A percentile compares a stretch with the other conserved stretches of the same genome.
Conservation (phyloP, 495 filamentous ascomycete species). For the Astrocystis sublimbata region DNA sequence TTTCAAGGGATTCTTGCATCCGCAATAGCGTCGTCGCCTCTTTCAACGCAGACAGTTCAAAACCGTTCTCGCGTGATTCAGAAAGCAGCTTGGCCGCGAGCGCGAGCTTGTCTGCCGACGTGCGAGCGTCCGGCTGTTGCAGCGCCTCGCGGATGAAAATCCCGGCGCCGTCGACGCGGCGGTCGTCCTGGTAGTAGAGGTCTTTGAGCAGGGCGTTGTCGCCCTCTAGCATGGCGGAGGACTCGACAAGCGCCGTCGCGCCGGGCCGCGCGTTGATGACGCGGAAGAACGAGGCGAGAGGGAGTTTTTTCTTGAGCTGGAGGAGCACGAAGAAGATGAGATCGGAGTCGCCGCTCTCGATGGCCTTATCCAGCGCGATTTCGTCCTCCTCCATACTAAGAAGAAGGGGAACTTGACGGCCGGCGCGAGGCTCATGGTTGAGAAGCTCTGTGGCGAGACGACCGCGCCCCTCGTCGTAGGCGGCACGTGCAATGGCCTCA, state of each 20-base stretch:
- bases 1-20: slow-evolving; percentile 80
- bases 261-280: slow-evolving; percentile 84
- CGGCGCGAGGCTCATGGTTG: slow-evolving; percentile 90
- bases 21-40: slow-evolving; percentile 79
- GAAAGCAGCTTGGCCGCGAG: slow-evolving; percentile 76
- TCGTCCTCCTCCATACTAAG: slow-evolving; percentile 95
- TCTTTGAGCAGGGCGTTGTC: slow-evolving; percentile 89
- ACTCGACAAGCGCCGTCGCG: slow-evolving; percentile 87
- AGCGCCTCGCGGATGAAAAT: slow-evolving; percentile 83
- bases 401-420: slow-evolving; percentile 92
- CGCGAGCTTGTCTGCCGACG: slow-evolving; percentile 75
- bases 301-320: slow-evolving; percentile 85
- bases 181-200: slow-evolving; percentile 96
- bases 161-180: slow-evolving; percentile 83
- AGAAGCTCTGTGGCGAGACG: slow-evolving; percentile 85
- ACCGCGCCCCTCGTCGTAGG: slow-evolving; percentile 89
- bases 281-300: slow-evolving; percentile 88
- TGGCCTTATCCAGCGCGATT: slow-evolving; percentile 93
- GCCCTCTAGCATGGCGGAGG: slow-evolving; percentile 64
- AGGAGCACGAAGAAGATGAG: slow-evolving; percentile 87
- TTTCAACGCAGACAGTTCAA: slow-evolving; percentile 73
- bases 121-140: slow-evolving; percentile 59
- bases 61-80: slow-evolving; percentile 76
- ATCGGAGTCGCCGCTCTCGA: slow-evolving; percentile 93
- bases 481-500: slow-evolving; percentile 89